These are phyloP conservation scores for Talaromyces sp. DNA, from an alignment of 2,329 filamentous ascomycete species.

Conservation along the genomic window DNA sequence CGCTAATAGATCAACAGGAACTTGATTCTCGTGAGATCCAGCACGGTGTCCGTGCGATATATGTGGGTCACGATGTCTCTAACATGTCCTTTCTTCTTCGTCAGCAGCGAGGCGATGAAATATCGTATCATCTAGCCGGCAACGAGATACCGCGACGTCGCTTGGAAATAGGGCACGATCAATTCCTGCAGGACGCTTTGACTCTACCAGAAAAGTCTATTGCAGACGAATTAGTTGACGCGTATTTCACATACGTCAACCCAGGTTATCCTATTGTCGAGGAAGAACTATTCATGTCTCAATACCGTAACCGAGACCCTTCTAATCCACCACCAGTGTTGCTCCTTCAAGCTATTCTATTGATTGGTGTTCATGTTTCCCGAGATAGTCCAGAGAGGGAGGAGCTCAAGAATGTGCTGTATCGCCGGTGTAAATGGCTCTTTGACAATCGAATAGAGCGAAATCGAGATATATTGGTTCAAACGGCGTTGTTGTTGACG, in stretches of 20 bases:
- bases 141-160: constrained; percentile 42
- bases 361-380: constrained; percentile 50
- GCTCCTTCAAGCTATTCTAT: constrained; percentile 47
- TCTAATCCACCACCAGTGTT: constrained; percentile 44
- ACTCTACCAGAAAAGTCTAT: constrained; percentile 46
- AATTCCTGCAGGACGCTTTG: constrained; percentile 46
- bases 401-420: constrained; percentile 46
- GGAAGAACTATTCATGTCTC: constrained; percentile 48
- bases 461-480: constrained; percentile 51
- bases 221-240: constrained; percentile 47
- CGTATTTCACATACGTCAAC: constrained; percentile 50
- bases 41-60: constrained; percentile 47
- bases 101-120: constrained; percentile 43
- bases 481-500: constrained; percentile 51
- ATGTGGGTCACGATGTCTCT: constrained; percentile 53
- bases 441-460: constrained; percentile 52
- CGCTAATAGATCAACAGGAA: constrained; percentile 48
- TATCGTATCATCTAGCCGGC: constrained; percentile 39
- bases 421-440: constrained; percentile 49
- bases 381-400: constrained; percentile 39
- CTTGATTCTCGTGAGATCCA: constrained; percentile 45
- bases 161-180: constrained; percentile 41
- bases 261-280: constrained; percentile 50
- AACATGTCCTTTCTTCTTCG: constrained; percentile 53
- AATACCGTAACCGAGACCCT: constrained; percentile 45